These are phyloP conservation scores for Pseudofabraea citricarpa DNA, from an alignment of 2,329 filamentous ascomycete species.

Conservation along the genomic window DNA sequence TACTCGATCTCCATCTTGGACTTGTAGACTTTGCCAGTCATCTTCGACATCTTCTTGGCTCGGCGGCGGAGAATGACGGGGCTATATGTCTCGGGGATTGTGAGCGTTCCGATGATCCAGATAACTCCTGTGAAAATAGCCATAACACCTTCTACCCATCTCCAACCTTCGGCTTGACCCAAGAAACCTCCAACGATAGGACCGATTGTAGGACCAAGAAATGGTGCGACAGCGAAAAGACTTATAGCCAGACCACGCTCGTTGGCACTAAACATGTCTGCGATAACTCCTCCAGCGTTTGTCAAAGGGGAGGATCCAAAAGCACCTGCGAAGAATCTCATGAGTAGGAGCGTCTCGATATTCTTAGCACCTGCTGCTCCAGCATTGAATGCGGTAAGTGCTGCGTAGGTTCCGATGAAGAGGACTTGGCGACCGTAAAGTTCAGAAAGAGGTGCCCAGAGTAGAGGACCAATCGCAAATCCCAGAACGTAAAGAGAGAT, in stretches of 20 bases:
- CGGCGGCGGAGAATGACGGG: conserved; percentile 51
- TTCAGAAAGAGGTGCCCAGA: conserved; percentile 35
- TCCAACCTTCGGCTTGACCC: conserved; percentile 60
- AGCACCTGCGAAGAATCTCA: conserved; percentile 60
- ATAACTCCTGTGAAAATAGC: conserved; percentile 58
- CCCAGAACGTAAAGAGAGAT: conserved; percentile 39
- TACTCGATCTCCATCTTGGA: conserved; percentile 45
- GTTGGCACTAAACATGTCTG: conserved; percentile 52
- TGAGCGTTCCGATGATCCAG: conserved; percentile 46
- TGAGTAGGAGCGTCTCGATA: conserved; percentile 53
- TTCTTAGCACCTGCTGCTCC: conserved; percentile 52
- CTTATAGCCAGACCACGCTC: conserved; percentile 55
- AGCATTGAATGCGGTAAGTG: conserved; percentile 55
- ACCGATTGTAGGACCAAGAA: conserved; percentile 60
- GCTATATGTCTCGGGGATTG: conserved; percentile 56
- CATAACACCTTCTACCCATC: conserved; percentile 62
- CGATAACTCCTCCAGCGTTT: conserved; percentile 57
- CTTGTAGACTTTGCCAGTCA: conserved; percentile 51
- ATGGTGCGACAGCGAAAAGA: conserved; percentile 62
- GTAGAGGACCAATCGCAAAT: conserved; percentile 42
- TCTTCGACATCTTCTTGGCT: conserved; percentile 43
- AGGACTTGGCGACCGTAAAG: conserved; percentile 54
- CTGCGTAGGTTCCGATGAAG: conserved; percentile 50
- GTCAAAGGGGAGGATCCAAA: conserved; percentile 58
- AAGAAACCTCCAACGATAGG: conserved; percentile 66